A percentile compares a stretch with the other conserved stretches of the same genome.
phyloP scores from a whole-genome alignment of 345 rosid genomes.

The Camelina laxa region DNA sequence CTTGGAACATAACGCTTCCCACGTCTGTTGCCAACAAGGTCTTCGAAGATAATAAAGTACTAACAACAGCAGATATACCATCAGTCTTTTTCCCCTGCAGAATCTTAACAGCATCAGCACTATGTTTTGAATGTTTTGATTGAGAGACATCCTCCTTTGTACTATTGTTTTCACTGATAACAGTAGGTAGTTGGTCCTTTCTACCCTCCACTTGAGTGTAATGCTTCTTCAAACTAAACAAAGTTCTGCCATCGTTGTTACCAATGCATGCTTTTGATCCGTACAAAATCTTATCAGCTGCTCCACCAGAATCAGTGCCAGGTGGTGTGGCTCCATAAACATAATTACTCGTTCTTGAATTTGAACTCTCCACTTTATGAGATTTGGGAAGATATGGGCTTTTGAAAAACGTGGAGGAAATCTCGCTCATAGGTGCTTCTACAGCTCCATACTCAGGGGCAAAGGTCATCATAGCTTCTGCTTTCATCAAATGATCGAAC shows the following conservation, averaged over 20 bases:
- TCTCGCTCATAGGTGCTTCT: conserved; percentile 71
- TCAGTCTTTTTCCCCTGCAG: conserved; percentile 58
- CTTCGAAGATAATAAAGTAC: conserved; percentile 59
- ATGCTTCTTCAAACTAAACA: conserved; percentile 53
- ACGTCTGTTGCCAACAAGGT: conserved; percentile 84
- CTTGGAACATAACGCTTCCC: conserved; percentile 88
- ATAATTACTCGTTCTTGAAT: conserved; percentile 70
- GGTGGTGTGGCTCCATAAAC: conserved; percentile 88
- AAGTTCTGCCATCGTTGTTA: conserved; percentile 48
- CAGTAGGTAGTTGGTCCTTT: conserved; percentile 52
- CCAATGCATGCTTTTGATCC: conserved; percentile 57
- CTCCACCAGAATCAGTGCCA: conserved; percentile 59
- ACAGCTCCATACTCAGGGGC: conserved; percentile 98
- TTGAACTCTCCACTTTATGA: conserved; percentile 66
- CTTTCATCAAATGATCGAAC: conserved; percentile 93
- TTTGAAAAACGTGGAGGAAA: conserved; percentile 67
- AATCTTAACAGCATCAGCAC: conserved; percentile 57
- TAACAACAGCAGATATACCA: conserved; percentile 56
- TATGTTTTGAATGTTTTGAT: conserved; percentile 61
- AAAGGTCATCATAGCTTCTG: conserved; percentile 94
- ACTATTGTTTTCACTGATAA: conserved; percentile 50
- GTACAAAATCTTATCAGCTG: conserved; percentile 63
- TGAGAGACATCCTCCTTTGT: conserved; percentile 53
- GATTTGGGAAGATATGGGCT: conserved; percentile 89
- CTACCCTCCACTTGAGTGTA: conserved; percentile 75